Base-by-base conservation (phyloP, 148 eudicot species). In the Rhododendron henanense region DNA sequence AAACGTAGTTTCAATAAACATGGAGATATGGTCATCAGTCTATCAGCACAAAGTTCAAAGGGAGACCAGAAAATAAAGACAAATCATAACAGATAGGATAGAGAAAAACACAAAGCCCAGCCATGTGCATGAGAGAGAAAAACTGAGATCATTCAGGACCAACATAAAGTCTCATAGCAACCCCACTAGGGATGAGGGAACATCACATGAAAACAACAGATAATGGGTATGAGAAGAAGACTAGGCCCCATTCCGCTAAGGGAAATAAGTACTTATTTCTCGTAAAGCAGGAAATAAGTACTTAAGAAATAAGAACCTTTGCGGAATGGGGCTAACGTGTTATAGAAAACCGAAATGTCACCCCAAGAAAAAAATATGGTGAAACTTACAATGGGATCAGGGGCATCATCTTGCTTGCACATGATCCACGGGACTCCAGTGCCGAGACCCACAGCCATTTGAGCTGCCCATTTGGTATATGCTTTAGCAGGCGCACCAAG, bases 331-430 rank as follows among this genome's bases (percentile, higher is more conserved):
- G 45, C 7, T 41, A 41, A 41, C 45, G 1, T 41, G 45, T 41
- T 41, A 41, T 41, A 41, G 45, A 41, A 41, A 41, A 41, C 18
- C 55, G 19, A 47, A 80, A 33, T 71, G 57, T 47, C 21, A 59
- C 8, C 23, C n/a, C 10, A 9, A 25, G 28, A n/a, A 67, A 25
- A 1, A 2, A 79, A 59, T 10, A 18, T 0, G 33, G 81, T 9
- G 73, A 83, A 28, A 89, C 98, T 91, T 91, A 94, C 99, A 87
- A 94, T 81, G 23, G 98, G 98, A 88, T 96, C 99, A 35, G 98
- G 99, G 45, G 99, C 98, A 92, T 95, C 99, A 83, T 93, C 96
- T 87, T 96, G 98, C 91, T 95, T 94, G 93, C 99, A 96, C 99
- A 96, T 96, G 85, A 95, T 90, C 99, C 99, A 96, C 50, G 99